Percentiles rank a stretch among this genome's conserved stretches.
Conservation (phyloP, 2,329 filamentous ascomycete species). For the Apiospora hydei region DNA sequence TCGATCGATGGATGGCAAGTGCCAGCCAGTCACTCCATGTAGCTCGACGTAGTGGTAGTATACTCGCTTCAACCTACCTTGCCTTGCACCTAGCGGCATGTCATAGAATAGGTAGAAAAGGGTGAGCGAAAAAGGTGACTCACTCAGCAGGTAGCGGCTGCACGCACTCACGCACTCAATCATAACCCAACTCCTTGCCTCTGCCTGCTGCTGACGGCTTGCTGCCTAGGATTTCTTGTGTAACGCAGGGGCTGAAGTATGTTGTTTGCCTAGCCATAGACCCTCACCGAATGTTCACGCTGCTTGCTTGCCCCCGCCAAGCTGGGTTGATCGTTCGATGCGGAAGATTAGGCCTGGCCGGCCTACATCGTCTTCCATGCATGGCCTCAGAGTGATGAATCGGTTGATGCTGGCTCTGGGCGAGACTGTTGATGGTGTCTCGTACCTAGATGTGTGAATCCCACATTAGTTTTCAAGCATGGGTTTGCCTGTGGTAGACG, state of each 20-base stretch:
- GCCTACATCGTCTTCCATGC: neutral
- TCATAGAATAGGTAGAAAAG: neutral
- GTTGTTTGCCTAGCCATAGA: neutral
- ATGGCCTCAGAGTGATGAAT: neutral
- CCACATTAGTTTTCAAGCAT: neutral
- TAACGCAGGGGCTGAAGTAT: neutral
- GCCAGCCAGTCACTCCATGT: neutral
- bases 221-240: constrained; percentile 1
- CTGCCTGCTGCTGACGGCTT: constrained; percentile 10
- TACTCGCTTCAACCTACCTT: neutral
- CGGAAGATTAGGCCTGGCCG: neutral
- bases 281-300: neutral
- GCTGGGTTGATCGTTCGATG: neutral
- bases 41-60: neutral
- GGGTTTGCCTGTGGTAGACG: neutral
- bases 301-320: neutral
- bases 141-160: neutral
- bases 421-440: neutral
- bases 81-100: neutral
- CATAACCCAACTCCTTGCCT: neutral
- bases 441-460: neutral
- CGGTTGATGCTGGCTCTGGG: neutral
- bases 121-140: neutral
- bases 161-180: neutral
- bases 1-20: neutral